phyloP scores from a whole-genome alignment of 2,329 filamentous ascomycete genomes.

The Phoma sp. region DNA sequence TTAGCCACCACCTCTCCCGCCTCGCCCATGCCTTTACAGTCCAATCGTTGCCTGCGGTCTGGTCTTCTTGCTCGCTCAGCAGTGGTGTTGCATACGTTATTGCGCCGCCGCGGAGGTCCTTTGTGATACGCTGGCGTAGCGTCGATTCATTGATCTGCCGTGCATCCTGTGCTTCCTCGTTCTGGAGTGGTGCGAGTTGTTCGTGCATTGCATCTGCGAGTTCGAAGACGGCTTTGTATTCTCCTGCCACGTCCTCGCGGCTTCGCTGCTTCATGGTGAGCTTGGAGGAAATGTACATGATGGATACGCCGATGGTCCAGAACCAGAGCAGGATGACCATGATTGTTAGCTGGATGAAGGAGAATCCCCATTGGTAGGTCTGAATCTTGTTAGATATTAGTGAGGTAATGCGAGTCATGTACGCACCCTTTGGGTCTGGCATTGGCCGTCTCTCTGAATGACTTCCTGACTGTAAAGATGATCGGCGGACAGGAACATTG shows the following conservation, averaged over 20 bases:
- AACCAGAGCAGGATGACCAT: conserved; percentile 14
- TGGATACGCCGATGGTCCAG: conserved; percentile 24
- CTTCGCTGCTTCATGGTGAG: conserved; percentile 5
- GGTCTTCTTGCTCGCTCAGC: not conserved
- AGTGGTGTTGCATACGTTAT: conserved; percentile 24
- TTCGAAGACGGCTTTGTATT: conserved; percentile 27
- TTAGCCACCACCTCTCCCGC: conserved; percentile 5
- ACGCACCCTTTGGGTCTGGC: conserved; percentile 3
- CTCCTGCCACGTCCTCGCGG: conserved; percentile 14
- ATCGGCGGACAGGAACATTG: not conserved
- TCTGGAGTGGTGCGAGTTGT: conserved; percentile 5
- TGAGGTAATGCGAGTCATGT: no score
- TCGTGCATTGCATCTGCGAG: conserved; percentile 24
- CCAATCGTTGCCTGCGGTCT: not conserved
- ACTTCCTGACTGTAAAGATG: not conserved
- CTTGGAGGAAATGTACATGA: conserved; percentile 16
- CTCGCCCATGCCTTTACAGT: not conserved
- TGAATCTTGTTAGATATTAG: not conserved
- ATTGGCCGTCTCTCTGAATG: not conserved
- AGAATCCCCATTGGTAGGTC: conserved; percentile 34
- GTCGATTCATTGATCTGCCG: not conserved
- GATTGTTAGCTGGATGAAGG: conserved; percentile 26
- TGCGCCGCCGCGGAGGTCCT: conserved; percentile 5
- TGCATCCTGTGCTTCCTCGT: not conserved
- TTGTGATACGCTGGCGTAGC: not conserved